Conservation (phyloP, 495 filamentous ascomycete genomes). For the Tuber magnatum region DNA sequence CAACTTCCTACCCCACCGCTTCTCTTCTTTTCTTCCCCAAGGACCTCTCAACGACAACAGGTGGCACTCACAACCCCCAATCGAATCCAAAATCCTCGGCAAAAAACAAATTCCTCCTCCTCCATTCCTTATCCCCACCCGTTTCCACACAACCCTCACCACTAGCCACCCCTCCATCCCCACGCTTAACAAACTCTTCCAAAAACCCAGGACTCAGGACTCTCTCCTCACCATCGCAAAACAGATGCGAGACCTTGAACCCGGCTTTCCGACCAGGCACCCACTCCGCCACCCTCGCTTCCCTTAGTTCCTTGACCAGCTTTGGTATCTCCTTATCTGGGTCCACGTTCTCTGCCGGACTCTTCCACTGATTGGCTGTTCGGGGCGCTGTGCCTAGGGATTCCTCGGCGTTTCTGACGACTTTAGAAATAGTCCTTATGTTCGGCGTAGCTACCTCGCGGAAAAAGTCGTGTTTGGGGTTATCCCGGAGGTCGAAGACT, state of each 20-base stretch:
- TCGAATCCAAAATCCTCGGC: conserved; percentile 34
- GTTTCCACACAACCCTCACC: conserved; percentile 6
- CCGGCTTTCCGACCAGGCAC: conserved; percentile 30
- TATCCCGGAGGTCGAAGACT: conserved; percentile 32
- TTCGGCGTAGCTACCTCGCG: conserved; percentile 35
- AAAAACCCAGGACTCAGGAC: conserved; percentile 17
- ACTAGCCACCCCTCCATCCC: conserved; percentile 9
- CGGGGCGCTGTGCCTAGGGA: conserved; percentile 28
- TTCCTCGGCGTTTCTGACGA: conserved; percentile 33
- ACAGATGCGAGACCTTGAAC: conserved; percentile 26
- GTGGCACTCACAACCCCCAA: conserved; percentile 24
- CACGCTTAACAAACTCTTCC: conserved; percentile 30
- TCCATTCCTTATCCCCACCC: conserved; percentile 33
- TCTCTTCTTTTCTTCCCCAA: neutral
- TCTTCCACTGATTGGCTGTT: conserved; percentile 38
- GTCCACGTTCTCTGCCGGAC: conserved; percentile 32
- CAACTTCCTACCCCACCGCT: neutral
- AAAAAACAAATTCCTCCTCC: conserved; percentile 33
- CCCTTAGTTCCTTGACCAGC: conserved; percentile 31
- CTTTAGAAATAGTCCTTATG: conserved; percentile 33
- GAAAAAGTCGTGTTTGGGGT: conserved; percentile 36
- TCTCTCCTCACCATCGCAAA: conserved; percentile 28
- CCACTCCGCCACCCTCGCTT: conserved; percentile 33
- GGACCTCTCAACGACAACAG: neutral
- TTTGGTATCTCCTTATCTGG: conserved; percentile 36